Evolutionary conservation across 306 rosid species (phyloP).

Genomic region (Dryas octopetala): DNA sequence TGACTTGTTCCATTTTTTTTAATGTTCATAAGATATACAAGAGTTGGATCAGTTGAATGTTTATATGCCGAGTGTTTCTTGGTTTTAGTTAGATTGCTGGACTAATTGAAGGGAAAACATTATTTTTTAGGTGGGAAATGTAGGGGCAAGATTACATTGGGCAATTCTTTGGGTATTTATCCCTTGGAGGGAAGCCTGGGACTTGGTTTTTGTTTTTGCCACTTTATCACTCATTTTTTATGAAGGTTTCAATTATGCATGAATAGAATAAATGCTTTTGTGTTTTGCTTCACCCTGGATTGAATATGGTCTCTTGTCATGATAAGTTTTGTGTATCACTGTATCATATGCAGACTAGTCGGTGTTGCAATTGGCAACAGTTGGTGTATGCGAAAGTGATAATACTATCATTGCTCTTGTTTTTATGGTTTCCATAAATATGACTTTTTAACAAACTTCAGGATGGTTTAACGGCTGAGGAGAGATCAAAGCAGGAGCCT

Average conservation of each 20-base stretch:
- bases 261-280: not conserved
- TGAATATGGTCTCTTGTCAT: constrained; percentile 1
- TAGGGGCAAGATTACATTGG: not conserved
- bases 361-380: not conserved
- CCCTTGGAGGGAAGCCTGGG: not conserved
- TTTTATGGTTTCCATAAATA: not conserved
- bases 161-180: not conserved
- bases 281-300: not conserved
- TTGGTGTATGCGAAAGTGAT: not conserved
- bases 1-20: not conserved
- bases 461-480: constrained; percentile 92
- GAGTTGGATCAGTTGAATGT: not conserved
- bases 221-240: not conserved
- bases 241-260: not conserved
- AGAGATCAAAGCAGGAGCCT: constrained; percentile 64
- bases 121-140: not conserved
- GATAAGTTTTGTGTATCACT: not conserved
- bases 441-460: constrained; percentile 29
- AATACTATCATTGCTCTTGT: not conserved
- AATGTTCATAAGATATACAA: not conserved
- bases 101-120: not conserved
- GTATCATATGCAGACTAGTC: not conserved
- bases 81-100: not conserved
- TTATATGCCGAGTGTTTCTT: not conserved
- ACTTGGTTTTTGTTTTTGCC: not conserved